Percentiles rank a stretch among this genome's conserved stretches.
Evolutionary conservation across 2,329 filamentous ascomycete genomes (phyloP).

Genomic region (Blastomyces parvus): DNA sequence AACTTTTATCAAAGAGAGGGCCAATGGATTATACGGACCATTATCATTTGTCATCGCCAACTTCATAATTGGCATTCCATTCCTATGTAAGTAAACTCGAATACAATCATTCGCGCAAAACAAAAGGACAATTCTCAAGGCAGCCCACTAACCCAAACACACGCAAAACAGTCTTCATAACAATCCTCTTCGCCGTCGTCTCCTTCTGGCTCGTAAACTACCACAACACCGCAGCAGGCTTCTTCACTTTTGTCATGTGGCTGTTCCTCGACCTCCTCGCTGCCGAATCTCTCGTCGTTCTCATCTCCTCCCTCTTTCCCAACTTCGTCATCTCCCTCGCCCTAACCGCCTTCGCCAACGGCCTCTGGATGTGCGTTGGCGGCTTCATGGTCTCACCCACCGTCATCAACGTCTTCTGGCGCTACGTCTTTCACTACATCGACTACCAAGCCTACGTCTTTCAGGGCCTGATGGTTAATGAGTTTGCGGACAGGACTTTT

Average conservation of each 20-base stretch:
- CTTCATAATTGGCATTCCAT: conserved; percentile 72
- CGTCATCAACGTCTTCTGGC: conserved; percentile 72
- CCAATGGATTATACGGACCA: conserved; percentile 71
- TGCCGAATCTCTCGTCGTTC: conserved; percentile 71
- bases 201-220: conserved; percentile 77
- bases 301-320: conserved; percentile 62
- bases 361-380: conserved; percentile 78
- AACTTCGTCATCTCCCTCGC: conserved; percentile 74
- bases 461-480: conserved; percentile 87
- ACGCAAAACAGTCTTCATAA: conserved; percentile 50
- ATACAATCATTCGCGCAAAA: neutral
- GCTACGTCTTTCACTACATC: conserved; percentile 80
- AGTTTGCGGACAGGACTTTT: conserved; percentile 60
- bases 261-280: conserved; percentile 75
- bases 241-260: conserved; percentile 74
- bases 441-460: conserved; percentile 83
- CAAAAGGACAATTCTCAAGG: neutral
- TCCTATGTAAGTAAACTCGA: conserved; percentile 46
- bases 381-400: conserved; percentile 69
- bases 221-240: conserved; percentile 52
- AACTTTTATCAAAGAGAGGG: conserved; percentile 65
- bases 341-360: conserved; percentile 74
- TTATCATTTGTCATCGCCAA: conserved; percentile 66
- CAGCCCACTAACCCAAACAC: conserved; percentile 12
- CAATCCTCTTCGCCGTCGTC: conserved; percentile 63